Conservation (phyloP, 371 early-diverging fungal genomes). For the Batkoa obscura region DNA sequence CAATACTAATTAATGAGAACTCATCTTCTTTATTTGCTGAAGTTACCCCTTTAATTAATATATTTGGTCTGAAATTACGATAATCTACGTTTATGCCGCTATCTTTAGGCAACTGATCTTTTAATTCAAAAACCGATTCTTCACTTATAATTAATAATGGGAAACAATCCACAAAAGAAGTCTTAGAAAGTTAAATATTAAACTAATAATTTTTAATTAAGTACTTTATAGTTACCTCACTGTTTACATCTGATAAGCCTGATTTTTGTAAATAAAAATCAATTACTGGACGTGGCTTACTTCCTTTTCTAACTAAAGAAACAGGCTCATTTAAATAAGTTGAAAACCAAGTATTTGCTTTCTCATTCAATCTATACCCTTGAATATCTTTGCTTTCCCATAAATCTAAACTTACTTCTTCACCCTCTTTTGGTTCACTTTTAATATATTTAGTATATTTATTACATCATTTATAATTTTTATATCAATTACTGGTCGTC, state of each 20-base stretch:
- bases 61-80: conserved; percentile 20
- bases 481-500: too few relatives aligned
- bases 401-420: too few relatives aligned
- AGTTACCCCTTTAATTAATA: conserved; percentile 16
- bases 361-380: too few relatives aligned
- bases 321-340: not conserved
- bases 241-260: not conserved
- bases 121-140: conserved; percentile 16
- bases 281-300: not conserved
- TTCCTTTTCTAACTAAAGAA: not conserved
- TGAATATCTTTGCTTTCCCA: too few relatives aligned
- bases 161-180: conserved; percentile 17
- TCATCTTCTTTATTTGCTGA: conserved; percentile 19
- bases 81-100: conserved; percentile 12
- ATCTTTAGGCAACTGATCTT: conserved; percentile 8
- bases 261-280: not conserved
- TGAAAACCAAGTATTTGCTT: conserved; percentile 6
- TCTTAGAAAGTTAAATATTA: too few relatives aligned
- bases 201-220: too few relatives aligned
- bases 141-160: conserved; percentile 17
- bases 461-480: too few relatives aligned
- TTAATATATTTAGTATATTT: too few relatives aligned
- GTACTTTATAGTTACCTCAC: too few relatives aligned
- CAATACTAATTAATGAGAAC: conserved; percentile 16
- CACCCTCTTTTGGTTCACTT: too few relatives aligned